A percentile compares a stretch with the other conserved stretches of the same genome.
phyloP scores from a whole-genome alignment of 192 early-diverging fungal species.

The Podila epicladia region DNA sequence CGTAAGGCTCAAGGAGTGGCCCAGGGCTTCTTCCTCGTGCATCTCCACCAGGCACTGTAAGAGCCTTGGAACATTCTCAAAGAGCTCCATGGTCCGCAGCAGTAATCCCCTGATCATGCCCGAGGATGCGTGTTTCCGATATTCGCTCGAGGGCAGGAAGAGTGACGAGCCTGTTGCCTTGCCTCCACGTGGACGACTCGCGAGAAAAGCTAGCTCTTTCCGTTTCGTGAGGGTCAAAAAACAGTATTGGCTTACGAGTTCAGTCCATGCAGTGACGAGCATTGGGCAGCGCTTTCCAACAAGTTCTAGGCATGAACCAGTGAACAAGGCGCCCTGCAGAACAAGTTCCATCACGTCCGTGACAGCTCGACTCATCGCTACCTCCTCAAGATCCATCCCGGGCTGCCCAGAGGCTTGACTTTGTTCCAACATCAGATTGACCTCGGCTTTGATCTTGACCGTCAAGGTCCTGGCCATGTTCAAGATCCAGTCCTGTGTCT shows the following conservation, averaged over 20 bases:
- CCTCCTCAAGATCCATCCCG: constrained; percentile 26
- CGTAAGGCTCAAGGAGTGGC: not conserved
- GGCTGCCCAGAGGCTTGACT: not conserved
- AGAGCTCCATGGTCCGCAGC: constrained; percentile 43
- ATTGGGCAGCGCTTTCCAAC: constrained; percentile 29
- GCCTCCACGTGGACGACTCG: not conserved
- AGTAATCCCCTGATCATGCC: constrained; percentile 15
- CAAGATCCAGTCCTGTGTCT: constrained; percentile 42
- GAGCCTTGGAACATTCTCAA: constrained; percentile 23
- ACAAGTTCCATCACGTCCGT: constrained; percentile 35
- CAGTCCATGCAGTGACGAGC: constrained; percentile 40
- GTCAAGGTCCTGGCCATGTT: constrained; percentile 40
- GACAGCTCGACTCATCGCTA: constrained; percentile 14
- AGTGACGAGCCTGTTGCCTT: too few relatives aligned
- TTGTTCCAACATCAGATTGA: constrained; percentile 23
- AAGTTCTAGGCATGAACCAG: constrained; percentile 33
- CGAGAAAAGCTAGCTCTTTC: constrained; percentile 14
- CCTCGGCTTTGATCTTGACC: constrained; percentile 30
- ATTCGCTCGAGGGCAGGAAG: not conserved
- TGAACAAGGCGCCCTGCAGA: constrained; percentile 38
- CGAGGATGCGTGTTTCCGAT: not conserved
- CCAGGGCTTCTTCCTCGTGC: constrained; percentile 31
- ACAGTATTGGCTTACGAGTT: constrained; percentile 32
- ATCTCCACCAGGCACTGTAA: constrained; percentile 49
- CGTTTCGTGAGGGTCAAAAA: constrained; percentile 17